Percentiles rank a stretch among this genome's conserved stretches.
phyloP scores from a whole-genome alignment of 164 flowering plant genomes.

The Sextonia rubra region DNA sequence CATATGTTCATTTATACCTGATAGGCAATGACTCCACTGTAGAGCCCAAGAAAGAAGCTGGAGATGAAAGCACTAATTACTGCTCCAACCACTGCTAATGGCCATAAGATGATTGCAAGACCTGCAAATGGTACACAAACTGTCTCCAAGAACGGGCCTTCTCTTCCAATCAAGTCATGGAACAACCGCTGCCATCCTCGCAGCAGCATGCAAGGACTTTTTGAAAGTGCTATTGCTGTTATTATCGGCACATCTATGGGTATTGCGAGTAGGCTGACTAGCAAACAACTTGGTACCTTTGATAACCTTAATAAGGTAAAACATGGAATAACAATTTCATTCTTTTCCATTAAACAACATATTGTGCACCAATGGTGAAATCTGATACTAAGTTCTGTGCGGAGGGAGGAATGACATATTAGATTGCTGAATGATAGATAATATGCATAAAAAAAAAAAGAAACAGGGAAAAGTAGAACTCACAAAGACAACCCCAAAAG shows the following conservation, averaged over 20 bases:
- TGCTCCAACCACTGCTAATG: constrained; percentile 70
- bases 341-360: neutral
- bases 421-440: too few species aligned
- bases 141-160: constrained; percentile 93
- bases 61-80: constrained; percentile 49
- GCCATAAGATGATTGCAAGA: constrained; percentile 86
- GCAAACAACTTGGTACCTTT: constrained; percentile 57
- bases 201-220: constrained; percentile 89
- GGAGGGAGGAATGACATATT: too few species aligned
- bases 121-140: constrained; percentile 96
- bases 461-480: too few species aligned
- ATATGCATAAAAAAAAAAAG: too few species aligned
- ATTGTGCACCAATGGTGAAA: too few species aligned
- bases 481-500: too few species aligned
- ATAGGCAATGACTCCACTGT: constrained; percentile 66
- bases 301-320: constrained; percentile 41
- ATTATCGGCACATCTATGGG: constrained; percentile 55
- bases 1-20: constrained; percentile 42
- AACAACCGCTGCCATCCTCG: constrained; percentile 89
- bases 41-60: constrained; percentile 69
- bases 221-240: constrained; percentile 61
- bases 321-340: neutral
- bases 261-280: constrained; percentile 55
- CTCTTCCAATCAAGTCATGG: constrained; percentile 84
- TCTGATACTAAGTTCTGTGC: too few species aligned